Percentiles rank a stretch among this genome's conserved stretches.
Evolutionary conservation across 345 rosid genomes (phyloP).

Genomic region (Geranium rotundifolium): DNA sequence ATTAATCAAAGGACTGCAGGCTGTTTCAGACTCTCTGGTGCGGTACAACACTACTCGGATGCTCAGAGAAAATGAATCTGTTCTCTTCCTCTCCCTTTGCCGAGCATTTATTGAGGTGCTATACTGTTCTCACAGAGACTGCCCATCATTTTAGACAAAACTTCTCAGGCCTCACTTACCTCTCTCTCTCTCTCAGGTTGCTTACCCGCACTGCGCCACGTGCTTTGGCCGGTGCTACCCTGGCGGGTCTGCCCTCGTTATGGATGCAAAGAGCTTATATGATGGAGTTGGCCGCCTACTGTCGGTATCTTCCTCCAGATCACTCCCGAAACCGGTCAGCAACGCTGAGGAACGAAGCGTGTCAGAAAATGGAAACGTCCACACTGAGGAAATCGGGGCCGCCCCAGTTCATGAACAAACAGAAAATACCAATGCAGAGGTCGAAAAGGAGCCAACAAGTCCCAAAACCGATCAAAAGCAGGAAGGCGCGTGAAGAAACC

Average conservation of each 20-base stretch:
- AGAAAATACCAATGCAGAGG: slow-evolving; percentile 10
- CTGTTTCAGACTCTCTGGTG: slow-evolving; percentile 68
- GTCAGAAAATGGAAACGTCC: slow-evolving; percentile 33
- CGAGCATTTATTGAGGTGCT: slow-evolving; percentile 77
- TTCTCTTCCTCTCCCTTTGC: slow-evolving; percentile 80
- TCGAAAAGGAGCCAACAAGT: slow-evolving; percentile 17
- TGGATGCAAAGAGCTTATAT: slow-evolving; percentile 60
- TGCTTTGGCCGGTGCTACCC: slow-evolving; percentile 93
- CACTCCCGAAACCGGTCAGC: slow-evolving; percentile 33
- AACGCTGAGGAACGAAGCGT: slow-evolving; percentile 22
- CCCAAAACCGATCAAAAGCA: slow-evolving; percentile 3
- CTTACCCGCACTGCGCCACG: slow-evolving; percentile 65
- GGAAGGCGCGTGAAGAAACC: neutral
- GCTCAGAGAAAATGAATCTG: slow-evolving; percentile 79
- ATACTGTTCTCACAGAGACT: slow-evolving; percentile 1
- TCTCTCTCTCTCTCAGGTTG: slow-evolving; percentile 37
- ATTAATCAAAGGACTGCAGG: slow-evolving; percentile 66
- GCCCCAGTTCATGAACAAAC: slow-evolving; percentile 25
- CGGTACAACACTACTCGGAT: slow-evolving; percentile 82
- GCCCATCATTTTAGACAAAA: no score
- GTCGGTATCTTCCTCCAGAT: slow-evolving; percentile 39
- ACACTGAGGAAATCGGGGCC: slow-evolving; percentile 38
- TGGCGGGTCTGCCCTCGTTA: slow-evolving; percentile 59
- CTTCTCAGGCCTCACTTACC: no score
- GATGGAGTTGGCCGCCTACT: slow-evolving; percentile 54